These are phyloP conservation scores for Helichrysum umbraculigerum DNA, from an alignment of 129 eudicot species.

Conservation along the genomic window DNA sequence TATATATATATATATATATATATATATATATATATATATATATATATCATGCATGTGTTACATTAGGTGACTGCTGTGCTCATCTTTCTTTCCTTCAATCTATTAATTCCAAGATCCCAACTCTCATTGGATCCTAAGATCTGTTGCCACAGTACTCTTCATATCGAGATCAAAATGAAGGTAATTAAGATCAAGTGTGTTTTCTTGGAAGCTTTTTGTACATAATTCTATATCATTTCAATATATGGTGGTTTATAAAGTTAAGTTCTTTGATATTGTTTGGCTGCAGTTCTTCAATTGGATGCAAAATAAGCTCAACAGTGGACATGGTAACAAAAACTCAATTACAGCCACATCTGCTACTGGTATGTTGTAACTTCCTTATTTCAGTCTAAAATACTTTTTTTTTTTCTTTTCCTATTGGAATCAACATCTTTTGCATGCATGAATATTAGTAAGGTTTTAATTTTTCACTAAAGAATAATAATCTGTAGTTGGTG, in stretches of 20 bases:
- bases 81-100: conserved; percentile 18
- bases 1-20: too few relatives aligned
- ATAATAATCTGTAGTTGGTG: background rate
- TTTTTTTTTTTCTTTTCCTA: background rate
- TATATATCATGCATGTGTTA: background rate
- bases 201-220: background rate
- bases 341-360: conserved; percentile 36
- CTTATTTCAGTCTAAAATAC: too few relatives aligned
- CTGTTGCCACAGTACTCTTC: conserved; percentile 25
- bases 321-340: conserved; percentile 51
- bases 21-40: too few relatives aligned
- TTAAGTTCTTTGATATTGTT: conserved; percentile 14
- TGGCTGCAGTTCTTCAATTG: conserved; percentile 79
- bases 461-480: background rate
- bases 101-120: conserved; percentile 46
- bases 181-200: conserved; percentile 23
- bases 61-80: background rate
- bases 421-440: background rate
- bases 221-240: too few relatives aligned
- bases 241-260: background rate
- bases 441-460: background rate
- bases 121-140: conserved; percentile 65
- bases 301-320: conserved; percentile 75
- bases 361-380: conserved; percentile 47
- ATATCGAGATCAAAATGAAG: conserved; percentile 57